A percentile compares a stretch with the other conserved stretches of the same genome.
phyloP scores from a whole-genome alignment of 1,284 basidiomycete species.

The Ceratobasidium sp. region DNA sequence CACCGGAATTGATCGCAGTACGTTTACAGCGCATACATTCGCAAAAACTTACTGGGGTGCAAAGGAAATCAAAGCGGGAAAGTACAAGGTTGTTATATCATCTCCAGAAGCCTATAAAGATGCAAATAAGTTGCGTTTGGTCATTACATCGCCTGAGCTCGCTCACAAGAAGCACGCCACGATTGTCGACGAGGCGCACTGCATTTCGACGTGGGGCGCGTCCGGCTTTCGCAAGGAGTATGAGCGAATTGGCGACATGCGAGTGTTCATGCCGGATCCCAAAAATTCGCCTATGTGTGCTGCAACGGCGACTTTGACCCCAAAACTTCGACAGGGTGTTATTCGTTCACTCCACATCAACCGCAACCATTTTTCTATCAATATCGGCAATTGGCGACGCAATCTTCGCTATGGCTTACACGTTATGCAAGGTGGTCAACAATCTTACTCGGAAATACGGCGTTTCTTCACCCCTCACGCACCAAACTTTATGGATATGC shows the following conservation, averaged over 20 bases:
- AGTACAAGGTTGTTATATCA: constrained; percentile 11
- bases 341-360: neutral
- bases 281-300: no score
- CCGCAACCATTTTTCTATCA: neutral
- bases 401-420: constrained; percentile 6
- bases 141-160: neutral
- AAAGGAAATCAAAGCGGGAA: neutral
- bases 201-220: neutral
- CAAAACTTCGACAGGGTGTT: neutral
- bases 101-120: constrained; percentile 3
- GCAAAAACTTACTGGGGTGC: neutral
- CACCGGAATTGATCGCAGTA: neutral
- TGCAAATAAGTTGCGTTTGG: neutral
- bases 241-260: neutral
- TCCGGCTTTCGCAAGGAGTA: neutral
- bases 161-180: neutral
- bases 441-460: neutral
- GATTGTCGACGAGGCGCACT: neutral
- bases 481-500: neutral
- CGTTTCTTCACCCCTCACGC: neutral
- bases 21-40: neutral
- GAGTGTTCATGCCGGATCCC: neutral
- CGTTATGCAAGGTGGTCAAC: constrained; percentile 11
- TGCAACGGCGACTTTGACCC: no score
- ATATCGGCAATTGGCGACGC: neutral